A percentile compares a stretch with the other conserved stretches of the same genome.
Conservation (phyloP, 2,329 filamentous ascomycete genomes). For the Didymella sp. region DNA sequence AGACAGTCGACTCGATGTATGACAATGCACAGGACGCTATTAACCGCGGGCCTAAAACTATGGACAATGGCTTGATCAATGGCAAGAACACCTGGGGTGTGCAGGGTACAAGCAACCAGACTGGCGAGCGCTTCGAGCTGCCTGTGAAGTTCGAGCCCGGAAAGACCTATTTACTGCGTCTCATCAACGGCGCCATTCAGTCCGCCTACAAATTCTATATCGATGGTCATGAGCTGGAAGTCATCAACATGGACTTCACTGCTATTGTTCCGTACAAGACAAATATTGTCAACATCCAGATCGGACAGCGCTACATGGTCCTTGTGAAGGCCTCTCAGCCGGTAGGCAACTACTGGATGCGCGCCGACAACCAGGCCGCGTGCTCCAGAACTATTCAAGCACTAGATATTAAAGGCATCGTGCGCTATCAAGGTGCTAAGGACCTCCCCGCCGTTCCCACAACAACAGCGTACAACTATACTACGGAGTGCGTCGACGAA, state of each 20-base stretch:
- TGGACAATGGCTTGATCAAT: background rate
- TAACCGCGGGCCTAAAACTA: background rate
- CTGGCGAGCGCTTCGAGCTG: background rate
- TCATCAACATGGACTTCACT: conserved; percentile 50
- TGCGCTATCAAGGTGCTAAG: background rate
- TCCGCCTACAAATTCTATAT: conserved; percentile 49
- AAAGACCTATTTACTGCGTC: background rate
- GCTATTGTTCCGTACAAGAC: conserved; percentile 36
- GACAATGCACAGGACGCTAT: conserved; percentile 30
- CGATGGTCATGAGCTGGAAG: conserved; percentile 47
- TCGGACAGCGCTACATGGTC: background rate
- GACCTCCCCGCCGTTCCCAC: background rate
- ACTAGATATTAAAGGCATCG: background rate
- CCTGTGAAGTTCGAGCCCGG: background rate
- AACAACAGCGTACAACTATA: background rate
- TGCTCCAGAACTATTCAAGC: background rate
- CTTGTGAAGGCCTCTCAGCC: background rate
- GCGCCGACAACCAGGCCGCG: background rate
- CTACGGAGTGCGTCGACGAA: background rate
- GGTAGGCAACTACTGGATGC: background rate
- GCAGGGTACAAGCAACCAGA: background rate
- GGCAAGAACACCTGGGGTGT: background rate
- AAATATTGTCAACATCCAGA: background rate
- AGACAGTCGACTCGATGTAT: conserved; percentile 43
- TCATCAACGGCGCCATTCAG: conserved; percentile 36